Percentiles rank a stretch among this genome's conserved stretches.
phyloP scores from a whole-genome alignment of 176 grass and related monocot genomes.

The Bromus sterilis region DNA sequence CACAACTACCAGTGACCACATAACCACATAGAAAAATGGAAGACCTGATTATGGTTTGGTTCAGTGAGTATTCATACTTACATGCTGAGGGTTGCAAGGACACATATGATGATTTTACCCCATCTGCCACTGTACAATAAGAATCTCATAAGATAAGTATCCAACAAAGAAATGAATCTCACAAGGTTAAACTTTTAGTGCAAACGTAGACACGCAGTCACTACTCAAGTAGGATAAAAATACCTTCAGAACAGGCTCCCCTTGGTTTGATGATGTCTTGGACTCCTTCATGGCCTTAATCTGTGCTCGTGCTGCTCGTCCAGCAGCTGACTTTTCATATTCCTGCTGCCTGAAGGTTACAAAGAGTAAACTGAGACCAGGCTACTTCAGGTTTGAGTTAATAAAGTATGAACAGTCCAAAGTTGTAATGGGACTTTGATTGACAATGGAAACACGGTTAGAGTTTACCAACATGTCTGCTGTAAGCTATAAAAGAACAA shows the following conservation, averaged over 20 bases:
- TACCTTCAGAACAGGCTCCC: conserved; percentile 92
- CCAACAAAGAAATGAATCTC: not conserved
- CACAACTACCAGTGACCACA: not conserved
- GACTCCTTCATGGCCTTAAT: conserved; percentile 81
- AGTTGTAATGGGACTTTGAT: not conserved
- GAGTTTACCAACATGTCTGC: not conserved
- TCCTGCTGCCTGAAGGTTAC: conserved; percentile 49
- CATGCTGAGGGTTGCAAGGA: not conserved
- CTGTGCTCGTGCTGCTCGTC: conserved; percentile 76
- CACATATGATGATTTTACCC: conserved; percentile 32
- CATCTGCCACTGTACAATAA: conserved; percentile 83
- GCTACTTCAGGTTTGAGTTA: not conserved
- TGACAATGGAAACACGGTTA: not conserved
- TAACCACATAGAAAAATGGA: not conserved
- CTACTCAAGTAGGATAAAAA: not conserved
- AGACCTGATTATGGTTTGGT: not conserved
- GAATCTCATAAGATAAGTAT: conserved; percentile 2
- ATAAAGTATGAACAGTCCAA: not conserved
- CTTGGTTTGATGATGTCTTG: conserved; percentile 51
- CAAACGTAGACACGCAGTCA: not conserved
- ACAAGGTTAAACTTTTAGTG: not conserved
- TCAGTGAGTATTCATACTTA: conserved; percentile 23
- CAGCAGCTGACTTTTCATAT: conserved; percentile 77
- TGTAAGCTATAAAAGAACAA: not conserved
- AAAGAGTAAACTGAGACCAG: not conserved